Conservation (phyloP, 805 yeast genomes). For the Myxozyma mucilagina region DNA sequence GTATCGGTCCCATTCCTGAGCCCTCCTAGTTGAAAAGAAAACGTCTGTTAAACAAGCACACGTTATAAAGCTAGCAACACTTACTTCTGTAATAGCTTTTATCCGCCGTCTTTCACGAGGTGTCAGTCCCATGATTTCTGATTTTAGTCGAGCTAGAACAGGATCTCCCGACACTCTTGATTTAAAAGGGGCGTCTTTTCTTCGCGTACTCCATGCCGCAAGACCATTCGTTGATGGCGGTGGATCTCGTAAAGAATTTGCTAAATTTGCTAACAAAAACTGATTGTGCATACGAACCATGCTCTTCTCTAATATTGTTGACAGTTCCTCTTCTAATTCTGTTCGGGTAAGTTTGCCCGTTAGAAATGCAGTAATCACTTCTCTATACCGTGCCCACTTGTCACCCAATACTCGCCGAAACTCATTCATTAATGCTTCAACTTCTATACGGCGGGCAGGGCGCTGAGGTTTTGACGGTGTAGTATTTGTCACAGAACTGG, state of each 20-base stretch:
- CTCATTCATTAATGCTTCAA: slow-evolving; percentile 67
- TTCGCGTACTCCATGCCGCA: slow-evolving; percentile 51
- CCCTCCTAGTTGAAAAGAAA: slow-evolving; percentile 51
- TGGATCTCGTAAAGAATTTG: slow-evolving; percentile 77
- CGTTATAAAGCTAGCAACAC: not conserved
- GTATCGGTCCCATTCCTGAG: slow-evolving; percentile 61
- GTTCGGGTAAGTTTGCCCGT: slow-evolving; percentile 61
- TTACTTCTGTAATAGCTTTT: slow-evolving; percentile 62
- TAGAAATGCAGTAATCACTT: slow-evolving; percentile 70
- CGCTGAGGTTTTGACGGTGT: slow-evolving; percentile 32
- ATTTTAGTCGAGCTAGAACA: slow-evolving; percentile 79
- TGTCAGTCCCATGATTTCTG: slow-evolving; percentile 82
- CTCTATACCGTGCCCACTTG: slow-evolving; percentile 85
- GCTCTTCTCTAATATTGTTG: slow-evolving; percentile 53
- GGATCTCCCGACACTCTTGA: slow-evolving; percentile 44
- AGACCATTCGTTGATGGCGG: slow-evolving; percentile 55
- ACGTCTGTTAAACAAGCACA: not conserved
- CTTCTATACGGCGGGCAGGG: slow-evolving; percentile 50
- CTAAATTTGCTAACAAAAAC: slow-evolving; percentile 73
- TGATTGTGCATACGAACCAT: slow-evolving; percentile 76
- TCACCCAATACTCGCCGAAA: slow-evolving; percentile 72
- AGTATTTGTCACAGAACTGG: not conserved
- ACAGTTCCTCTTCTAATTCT: slow-evolving; percentile 65
- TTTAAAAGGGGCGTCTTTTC: slow-evolving; percentile 51
- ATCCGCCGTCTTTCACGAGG: slow-evolving; percentile 81